phyloP scores from a whole-genome alignment of 1,139 yeast species.

The Pneumocystis sp. region DNA sequence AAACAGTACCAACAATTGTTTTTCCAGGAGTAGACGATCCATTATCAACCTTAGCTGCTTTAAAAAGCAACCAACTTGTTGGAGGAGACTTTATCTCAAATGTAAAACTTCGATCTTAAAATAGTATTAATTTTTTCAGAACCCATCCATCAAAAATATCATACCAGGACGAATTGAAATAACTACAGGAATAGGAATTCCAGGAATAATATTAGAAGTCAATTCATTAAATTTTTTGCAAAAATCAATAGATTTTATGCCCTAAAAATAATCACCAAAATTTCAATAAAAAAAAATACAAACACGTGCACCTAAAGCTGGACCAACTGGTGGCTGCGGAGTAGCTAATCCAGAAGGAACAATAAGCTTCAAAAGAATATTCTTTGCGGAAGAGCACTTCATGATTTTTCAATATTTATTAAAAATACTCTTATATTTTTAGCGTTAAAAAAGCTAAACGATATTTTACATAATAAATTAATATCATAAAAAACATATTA shows the following conservation, averaged over 20 bases:
- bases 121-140: conserved; percentile 73
- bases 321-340: conserved; percentile 98
- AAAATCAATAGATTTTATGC: conserved; percentile 95
- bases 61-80: conserved; percentile 69
- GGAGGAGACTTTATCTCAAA: conserved; percentile 88
- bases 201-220: not conserved
- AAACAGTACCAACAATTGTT: conserved; percentile 53
- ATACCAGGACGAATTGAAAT: conserved; percentile 88
- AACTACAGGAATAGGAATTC: conserved; percentile 37
- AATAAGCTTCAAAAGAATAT: not conserved
- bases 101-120: conserved; percentile 67
- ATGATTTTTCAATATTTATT: not conserved
- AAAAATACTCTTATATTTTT: not conserved
- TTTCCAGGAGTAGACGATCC: conserved; percentile 41
- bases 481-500: not conserved
- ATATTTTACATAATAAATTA: not conserved
- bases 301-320: conserved; percentile 82
- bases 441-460: not conserved
- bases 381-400: not conserved
- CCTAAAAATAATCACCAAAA: conserved; percentile 23
- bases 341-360: conserved; percentile 56
- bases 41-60: conserved; percentile 71
- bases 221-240: conserved; percentile 37
- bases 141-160: conserved; percentile 77
- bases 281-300: not conserved